Evolutionary conservation across 257 asterid genomes (phyloP), one percentile per base, ranked within the genome.

Genomic region (Cordia subcordata): DNA sequence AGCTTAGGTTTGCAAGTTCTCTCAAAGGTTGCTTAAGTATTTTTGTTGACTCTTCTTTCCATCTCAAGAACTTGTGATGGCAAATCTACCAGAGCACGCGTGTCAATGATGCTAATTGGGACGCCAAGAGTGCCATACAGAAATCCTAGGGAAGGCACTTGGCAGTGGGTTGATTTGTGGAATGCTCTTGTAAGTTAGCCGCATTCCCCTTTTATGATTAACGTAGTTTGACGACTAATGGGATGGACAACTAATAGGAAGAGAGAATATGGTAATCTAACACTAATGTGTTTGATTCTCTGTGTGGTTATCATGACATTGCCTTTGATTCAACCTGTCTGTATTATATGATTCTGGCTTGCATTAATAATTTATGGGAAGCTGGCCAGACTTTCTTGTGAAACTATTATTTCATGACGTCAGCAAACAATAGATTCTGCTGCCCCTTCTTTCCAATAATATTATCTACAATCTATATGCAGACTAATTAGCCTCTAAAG

Each of bases 121-220:
- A 80, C 91, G 46, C 97, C 97, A 35, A 78, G 84, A 75, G 96
- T 92, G 59, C 94, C 85, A 58, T 92, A 92, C 62, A 79, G 93
- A 77, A 86, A 84, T 72, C 74, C 78, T 22, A 47, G 63, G 27
- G 95, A 86, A 65, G 89, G 95, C 61, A 77, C 89, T 18, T 82
- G 96, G 96, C 95, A 86, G 68, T 84, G 93, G 96, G 82, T 92
- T 57, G 99, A 92, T 76, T 70, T 88, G 70, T 86, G 94, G 94
- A 82, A 88, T 79, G 96, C 96, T 75, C 96, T 92, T 64, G 99
- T 92, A 80, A 81, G 96, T 85, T 45, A 63, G 22, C n/a, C 21
- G 27, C 22, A 33, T 50, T 11, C 47, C 47, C 10, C 57, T 33
- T 50, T 57, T 14, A 38, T 32, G 49, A 19, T 18, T 42, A 52